These are phyloP conservation scores for Sclerotiophoma versabilis DNA, from an alignment of 2,329 filamentous ascomycete genomes.

Conservation along the genomic window DNA sequence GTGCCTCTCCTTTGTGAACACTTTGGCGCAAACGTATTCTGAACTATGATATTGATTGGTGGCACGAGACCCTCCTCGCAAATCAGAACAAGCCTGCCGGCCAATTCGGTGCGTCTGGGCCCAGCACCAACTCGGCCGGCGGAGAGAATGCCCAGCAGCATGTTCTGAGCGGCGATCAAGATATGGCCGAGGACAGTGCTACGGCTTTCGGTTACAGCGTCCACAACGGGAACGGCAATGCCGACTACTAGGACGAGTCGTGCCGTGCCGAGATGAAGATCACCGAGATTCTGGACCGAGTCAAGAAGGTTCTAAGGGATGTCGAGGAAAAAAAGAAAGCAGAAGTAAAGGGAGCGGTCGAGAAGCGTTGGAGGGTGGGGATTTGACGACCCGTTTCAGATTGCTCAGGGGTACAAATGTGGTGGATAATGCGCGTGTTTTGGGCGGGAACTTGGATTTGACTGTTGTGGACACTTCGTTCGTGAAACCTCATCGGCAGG, in stretches of 20 bases:
- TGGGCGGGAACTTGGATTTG: background rate
- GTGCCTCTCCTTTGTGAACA: slow-evolving; percentile 47
- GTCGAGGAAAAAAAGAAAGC: background rate
- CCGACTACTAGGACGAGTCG: slow-evolving; percentile 47
- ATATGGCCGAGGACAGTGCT: slow-evolving; percentile 51
- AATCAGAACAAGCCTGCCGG: slow-evolving; percentile 65
- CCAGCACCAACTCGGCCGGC: slow-evolving; percentile 44
- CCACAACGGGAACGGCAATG: slow-evolving; percentile 51
- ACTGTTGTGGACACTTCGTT: background rate
- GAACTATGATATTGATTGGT: slow-evolving; percentile 60
- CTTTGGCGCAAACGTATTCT: slow-evolving; percentile 54
- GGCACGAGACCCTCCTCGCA: slow-evolving; percentile 79
- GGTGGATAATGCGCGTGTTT: background rate
- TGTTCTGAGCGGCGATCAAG: slow-evolving; percentile 54
- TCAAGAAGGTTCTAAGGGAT: background rate
- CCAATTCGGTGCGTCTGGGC: slow-evolving; percentile 45
- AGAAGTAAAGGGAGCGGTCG: background rate
- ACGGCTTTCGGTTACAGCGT: slow-evolving; percentile 53
- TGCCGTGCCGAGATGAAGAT: background rate
- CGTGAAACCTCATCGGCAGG: background rate
- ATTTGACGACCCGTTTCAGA: background rate
- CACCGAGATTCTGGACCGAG: background rate
- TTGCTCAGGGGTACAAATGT: background rate
- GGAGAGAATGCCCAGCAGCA: slow-evolving; percentile 51
- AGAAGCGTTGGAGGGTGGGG: background rate